These are phyloP conservation scores for Pichia sp. DNA, from an alignment of 1,139 yeast species.

Conservation along the genomic window DNA sequence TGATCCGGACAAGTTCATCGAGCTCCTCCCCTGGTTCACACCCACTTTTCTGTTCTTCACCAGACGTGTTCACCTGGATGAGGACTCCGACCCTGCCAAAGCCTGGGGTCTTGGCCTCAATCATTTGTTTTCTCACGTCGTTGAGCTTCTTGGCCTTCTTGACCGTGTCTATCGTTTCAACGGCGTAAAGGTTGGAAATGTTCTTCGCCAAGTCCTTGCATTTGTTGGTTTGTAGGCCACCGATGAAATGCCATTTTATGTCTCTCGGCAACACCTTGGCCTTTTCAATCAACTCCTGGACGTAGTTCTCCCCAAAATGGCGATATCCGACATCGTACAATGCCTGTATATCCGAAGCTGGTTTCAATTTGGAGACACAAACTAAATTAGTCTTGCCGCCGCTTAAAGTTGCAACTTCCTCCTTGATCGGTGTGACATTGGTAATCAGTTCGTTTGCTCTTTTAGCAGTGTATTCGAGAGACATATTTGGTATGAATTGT, in stretches of 20 bases:
- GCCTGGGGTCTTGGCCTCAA: conserved; percentile 31
- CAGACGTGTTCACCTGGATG: conserved; percentile 85
- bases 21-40: conserved; percentile 40
- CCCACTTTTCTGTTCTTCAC: conserved; percentile 88
- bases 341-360: conserved; percentile 76
- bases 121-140: conserved; percentile 43
- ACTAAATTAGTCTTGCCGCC: conserved; percentile 27
- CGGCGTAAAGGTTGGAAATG: conserved; percentile 68
- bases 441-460: conserved; percentile 27
- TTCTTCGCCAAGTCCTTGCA: conserved; percentile 75
- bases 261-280: conserved; percentile 73
- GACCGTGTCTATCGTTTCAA: conserved; percentile 80
- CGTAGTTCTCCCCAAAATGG: conserved; percentile 96
- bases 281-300: conserved; percentile 79
- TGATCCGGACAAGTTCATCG: conserved; percentile 44
- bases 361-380: conserved; percentile 82
- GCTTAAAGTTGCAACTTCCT: conserved; percentile 21
- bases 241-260: conserved; percentile 95
- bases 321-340: conserved; percentile 80
- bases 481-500: conserved; percentile 28
- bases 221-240: conserved; percentile 86
- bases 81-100: conserved; percentile 51
- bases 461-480: conserved; percentile 27
- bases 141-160: conserved; percentile 82
- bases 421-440: conserved; percentile 26